Percentiles rank a stretch among this genome's conserved stretches.
phyloP scores from a whole-genome alignment of 805 yeast genomes.

The Clavispora santaluciae region DNA sequence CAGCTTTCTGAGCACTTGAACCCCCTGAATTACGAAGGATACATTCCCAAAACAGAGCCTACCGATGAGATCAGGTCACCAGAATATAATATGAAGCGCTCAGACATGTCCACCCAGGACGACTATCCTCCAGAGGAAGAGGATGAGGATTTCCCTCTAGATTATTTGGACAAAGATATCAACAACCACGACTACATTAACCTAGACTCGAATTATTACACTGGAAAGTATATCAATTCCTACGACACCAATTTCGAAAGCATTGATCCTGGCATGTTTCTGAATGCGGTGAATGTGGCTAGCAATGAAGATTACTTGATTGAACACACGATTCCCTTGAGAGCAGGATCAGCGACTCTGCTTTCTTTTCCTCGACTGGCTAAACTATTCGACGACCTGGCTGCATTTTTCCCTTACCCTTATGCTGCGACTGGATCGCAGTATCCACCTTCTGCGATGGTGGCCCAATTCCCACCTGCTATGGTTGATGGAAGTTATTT shows the following conservation, averaged over 20 bases:
- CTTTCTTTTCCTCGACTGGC: slow-evolving; percentile 15
- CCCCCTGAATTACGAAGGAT: slow-evolving; percentile 16
- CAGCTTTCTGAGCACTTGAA: slow-evolving; percentile 48
- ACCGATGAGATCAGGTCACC: slow-evolving; percentile 3
- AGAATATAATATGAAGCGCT: not conserved
- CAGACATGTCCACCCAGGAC: slow-evolving; percentile 20
- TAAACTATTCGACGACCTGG: slow-evolving; percentile 8
- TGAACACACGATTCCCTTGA: slow-evolving; percentile 47
- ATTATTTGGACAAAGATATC: slow-evolving; percentile 50
- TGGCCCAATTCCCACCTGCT: slow-evolving; percentile 8
- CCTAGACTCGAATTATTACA: slow-evolving; percentile 18
- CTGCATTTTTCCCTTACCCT: not conserved
- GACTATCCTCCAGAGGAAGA: slow-evolving; percentile 32
- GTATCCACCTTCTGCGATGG: slow-evolving; percentile 6
- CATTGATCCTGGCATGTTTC: slow-evolving; percentile 18
- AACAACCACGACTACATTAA: slow-evolving; percentile 20
- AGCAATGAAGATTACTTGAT: slow-evolving; percentile 45
- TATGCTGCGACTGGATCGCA: slow-evolving; percentile 3
- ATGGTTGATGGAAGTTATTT: slow-evolving; percentile 1
- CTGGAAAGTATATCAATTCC: slow-evolving; percentile 10
- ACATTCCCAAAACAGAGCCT: slow-evolving; percentile 1
- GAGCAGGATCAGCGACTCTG: slow-evolving; percentile 23
- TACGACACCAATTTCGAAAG: slow-evolving; percentile 17
- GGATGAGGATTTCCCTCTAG: slow-evolving; percentile 70
- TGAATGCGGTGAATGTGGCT: slow-evolving; percentile 24